Base-by-base conservation (phyloP, 2,329 filamentous ascomycete genomes). In the Cordyceps fumosorosea region DNA sequence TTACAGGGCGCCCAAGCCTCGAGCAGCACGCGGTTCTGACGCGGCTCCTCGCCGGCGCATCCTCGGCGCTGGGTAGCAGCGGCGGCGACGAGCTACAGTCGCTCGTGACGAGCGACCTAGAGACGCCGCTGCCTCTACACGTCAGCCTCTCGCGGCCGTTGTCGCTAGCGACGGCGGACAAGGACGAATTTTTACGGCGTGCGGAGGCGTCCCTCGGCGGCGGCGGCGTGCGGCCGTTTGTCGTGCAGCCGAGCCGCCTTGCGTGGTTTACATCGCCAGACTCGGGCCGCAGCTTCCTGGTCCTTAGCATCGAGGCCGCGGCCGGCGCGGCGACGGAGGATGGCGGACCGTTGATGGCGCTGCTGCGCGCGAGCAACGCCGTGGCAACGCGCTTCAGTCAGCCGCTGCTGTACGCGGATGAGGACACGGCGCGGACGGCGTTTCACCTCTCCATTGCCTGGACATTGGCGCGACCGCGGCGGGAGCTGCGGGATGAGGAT, bases 391-490 rank as follows among this genome's bases (percentile, higher is more conserved):
- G 70, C 1, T 89, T 87, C 71, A 79, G 79, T 0, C 90, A 96
- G 70, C 87, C 89, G 1, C 74, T 82, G 26, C 80, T 98, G 1
- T 98, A 98, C 73, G 65, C 56, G 32, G 61, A 63, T 6, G 63
- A 59, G 5, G 71, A 71, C 11, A 44, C 64, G 7, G 71, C 66
- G 42, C 71, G 67, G 40, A 65, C 54, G 66, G 84, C 83, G 24
- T 97, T 97, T 70, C 95, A 99, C 74, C 78, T 98, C 64, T 96
- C 92, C 52, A 85, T 99, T 62, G 95, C 89, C 0, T 98, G 93
- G 95, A 89, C 84, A 1, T 80, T 93, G 65, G 74, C 78, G 11
- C 72, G 77, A 48, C 86, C 85, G 18, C 37, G 73, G 6, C 63
- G 75, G 3, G 78, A 81, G 42, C 44, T 22, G 44, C 16, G 4